Base-by-base conservation (phyloP, 2,329 filamentous ascomycete species). In the Diplodia seriata region DNA sequence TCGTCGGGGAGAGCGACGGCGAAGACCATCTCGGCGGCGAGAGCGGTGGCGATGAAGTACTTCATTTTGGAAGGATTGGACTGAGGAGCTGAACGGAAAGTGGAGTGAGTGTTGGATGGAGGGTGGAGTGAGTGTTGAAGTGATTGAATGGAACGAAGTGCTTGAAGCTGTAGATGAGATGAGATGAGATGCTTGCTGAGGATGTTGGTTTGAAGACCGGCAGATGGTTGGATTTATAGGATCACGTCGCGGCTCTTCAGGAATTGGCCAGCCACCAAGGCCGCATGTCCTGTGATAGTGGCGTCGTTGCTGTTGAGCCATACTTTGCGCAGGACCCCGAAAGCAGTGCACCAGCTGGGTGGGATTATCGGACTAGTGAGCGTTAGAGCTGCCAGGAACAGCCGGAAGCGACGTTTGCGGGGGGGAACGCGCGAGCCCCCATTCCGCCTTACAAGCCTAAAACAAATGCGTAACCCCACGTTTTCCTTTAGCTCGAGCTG, bases 1-100 rank as follows among this genome's bases (percentile, higher is more conserved):
- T 33, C 31, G 31, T 33, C 31, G 31, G 31, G 47, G 29, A 36
- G 36, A 31, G 47, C 59, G 47, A 20, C 59, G 47, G 31, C 43
- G 20, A 63, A 33, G 43, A 47, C 47, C 59, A 63, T 47, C 59
- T 62, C 43, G 20, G 59, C 47, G 23, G 59, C 47, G 59, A 63
- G 31, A 8, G 59, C 38, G 47, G 59, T 23, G 59, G 59, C 59
- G 29, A 38, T n/a, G 59, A 53, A 51, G 47, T 33, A 38, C 47
- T 51, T 51, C 59, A 63, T 63, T 23, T 63, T 63, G 47, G 26
- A 51, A 63, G 5, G 59, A 38, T 38, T 51, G 31, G 23, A 14
- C n/a, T 38, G 7, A 20, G 20, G 33, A 18, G 29, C 8, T 3
- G 15, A 26, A 51, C 9, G 11, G 20, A 49, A 23, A 0, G 26